These are phyloP conservation scores for Leccinum fallax DNA, from an alignment of 1,284 basidiomycete species.

Conservation along the genomic window DNA sequence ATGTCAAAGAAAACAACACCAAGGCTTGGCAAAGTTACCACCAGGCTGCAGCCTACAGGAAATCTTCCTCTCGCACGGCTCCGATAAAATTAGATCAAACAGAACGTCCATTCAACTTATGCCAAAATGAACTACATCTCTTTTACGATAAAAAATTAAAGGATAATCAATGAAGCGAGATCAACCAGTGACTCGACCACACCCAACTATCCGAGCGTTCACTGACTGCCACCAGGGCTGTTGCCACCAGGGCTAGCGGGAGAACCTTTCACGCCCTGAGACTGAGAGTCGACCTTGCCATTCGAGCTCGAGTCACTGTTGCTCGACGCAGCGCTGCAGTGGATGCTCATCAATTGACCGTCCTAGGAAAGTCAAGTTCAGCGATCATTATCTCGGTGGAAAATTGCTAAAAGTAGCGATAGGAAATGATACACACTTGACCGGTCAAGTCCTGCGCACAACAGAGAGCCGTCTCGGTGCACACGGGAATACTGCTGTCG, in stretches of 20 bases:
- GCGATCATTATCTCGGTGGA: neutral
- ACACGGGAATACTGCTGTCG: neutral
- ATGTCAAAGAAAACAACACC: too few species aligned
- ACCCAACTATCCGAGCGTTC: neutral
- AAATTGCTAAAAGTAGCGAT: neutral
- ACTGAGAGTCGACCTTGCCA: too few species aligned
- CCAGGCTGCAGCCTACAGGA: too few species aligned
- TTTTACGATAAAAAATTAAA: neutral
- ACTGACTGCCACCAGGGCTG: neutral
- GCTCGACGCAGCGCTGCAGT: neutral
- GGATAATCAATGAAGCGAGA: neutral
- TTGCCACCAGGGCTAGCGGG: neutral
- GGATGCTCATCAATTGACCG: neutral
- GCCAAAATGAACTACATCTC: neutral
- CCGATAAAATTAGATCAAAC: neutral
- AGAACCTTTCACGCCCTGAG: neutral
- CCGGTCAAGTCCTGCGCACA: neutral
- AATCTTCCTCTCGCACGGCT: too few species aligned
- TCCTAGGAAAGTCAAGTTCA: neutral
- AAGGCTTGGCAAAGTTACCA: too few species aligned
- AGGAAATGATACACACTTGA: neutral
- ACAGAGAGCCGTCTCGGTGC: neutral
- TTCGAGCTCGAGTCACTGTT: too few species aligned
- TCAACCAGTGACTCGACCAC: neutral
- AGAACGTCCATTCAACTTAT: neutral